Evolutionary conservation across 202 grass and related monocot species (phyloP), one percentile per base, ranked within the genome.

Genomic region (Alloteropsis angusta): DNA sequence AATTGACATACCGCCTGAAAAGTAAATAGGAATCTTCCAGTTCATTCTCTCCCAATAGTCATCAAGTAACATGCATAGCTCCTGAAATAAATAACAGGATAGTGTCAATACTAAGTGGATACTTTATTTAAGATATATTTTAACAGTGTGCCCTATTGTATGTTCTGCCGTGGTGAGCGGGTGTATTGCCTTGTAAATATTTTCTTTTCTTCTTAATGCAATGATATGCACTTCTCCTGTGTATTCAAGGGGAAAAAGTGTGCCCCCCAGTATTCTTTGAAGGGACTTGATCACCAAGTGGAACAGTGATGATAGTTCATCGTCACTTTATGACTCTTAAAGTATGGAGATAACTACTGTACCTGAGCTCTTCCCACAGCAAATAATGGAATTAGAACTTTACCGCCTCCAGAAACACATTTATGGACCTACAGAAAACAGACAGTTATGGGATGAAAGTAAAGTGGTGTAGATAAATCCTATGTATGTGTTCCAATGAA

Each of bases 281-380:
- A 21, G 44, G 37, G 45, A 48, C 16, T 39, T 60, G 28, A 30
- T 30, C 28, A 11, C 10, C 22, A 7, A n/a, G 75, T 68, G 52
- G 41, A 43, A 56, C 3, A 38, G 11, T 39, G 14, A 75, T 75
- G 49, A 59, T 60, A 61, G 44, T 46, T 41, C 12, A 62, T 64
- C 8, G 28, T 30, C 28, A 30, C 28, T 30, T 30, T 30, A 34
- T 18, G 21, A 36, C 35, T 41, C 61, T 49, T 38, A 47, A 26
- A 10, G 61, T 76, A 30, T 65, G 47, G 70, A 17, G 49, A 37
- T 64, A 22, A 5, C 6, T 35, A 38, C 8, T 30, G 23, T 86
- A 98, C 95, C 92, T 93, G 95, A 49, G 96, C 96, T 91, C 96
- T 95, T 85, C 92, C 92, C 64, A 98, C 84, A 78, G 96, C 96